Conservation (phyloP, 1,284 basidiomycete species). For the Sporisorium iseilematis-ciliati region DNA sequence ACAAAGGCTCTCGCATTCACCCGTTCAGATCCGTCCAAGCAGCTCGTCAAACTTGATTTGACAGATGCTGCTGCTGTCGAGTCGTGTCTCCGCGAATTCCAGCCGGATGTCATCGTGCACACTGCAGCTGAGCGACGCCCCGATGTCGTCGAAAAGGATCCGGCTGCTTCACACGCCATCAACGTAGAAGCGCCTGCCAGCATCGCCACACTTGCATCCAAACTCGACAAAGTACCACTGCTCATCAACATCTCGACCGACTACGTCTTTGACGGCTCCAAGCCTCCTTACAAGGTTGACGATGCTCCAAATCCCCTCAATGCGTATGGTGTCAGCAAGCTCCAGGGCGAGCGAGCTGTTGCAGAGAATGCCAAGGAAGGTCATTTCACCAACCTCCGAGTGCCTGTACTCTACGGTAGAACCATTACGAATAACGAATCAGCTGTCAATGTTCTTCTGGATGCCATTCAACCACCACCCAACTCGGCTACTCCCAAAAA, state of each 20-base stretch:
- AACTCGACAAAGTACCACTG: conserved; percentile 60
- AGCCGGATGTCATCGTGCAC: conserved; percentile 72
- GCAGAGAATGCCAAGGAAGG: conserved; percentile 48
- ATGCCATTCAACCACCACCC: conserved; percentile 47
- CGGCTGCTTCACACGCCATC: conserved; percentile 71
- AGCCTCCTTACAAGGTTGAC: conserved; percentile 72
- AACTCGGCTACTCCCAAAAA: conserved; percentile 26
- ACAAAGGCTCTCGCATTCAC: conserved; percentile 70
- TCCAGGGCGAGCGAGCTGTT: conserved; percentile 69
- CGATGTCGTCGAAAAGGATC: conserved; percentile 69
- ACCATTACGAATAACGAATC: conserved; percentile 60
- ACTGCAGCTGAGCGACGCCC: conserved; percentile 73
- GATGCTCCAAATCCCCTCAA: conserved; percentile 72
- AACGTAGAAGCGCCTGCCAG: conserved; percentile 72
- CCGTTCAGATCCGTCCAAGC: conserved; percentile 68
- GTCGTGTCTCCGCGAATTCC: conserved; percentile 68
- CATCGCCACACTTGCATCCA: conserved; percentile 59
- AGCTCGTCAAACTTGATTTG: conserved; percentile 71
- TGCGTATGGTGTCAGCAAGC: conserved; percentile 71
- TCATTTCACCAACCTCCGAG: conserved; percentile 69
- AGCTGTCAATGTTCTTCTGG: conserved; percentile 65
- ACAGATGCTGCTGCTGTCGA: conserved; percentile 70
- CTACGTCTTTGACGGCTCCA: conserved; percentile 69
- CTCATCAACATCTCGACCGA: conserved; percentile 72
- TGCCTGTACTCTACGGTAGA: conserved; percentile 69